Evolutionary conservation across 78 protist genomes (phyloP), one percentile per base, ranked within the genome.

Genomic region (slime mould (Dictyostelium discoideum)): DNA sequence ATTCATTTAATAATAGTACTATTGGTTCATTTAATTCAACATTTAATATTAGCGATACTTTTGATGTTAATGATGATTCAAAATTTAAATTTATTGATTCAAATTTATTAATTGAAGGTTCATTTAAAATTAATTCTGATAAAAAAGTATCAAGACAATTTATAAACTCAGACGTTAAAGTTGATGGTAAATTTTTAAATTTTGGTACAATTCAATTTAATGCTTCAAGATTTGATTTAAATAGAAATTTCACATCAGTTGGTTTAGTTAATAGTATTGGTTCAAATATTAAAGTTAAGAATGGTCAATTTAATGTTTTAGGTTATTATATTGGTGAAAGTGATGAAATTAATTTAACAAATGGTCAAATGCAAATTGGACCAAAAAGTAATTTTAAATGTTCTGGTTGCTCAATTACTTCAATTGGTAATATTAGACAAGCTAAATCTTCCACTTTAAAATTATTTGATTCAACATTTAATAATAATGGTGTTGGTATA

Each of bases 281-380:
- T 16, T 37, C 81, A 37, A 74, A 74, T 74, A 37, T 37, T 14
- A 37, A 4, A 5, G 24, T 74, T 13, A 14, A 13, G 13, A 13
- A 37, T 16, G 81, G 81, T 18, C 81, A 74, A 16, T 74, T 74
- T 37, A 74, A 74, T 37, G 10, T 74, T 4, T 29, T 16, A 29
- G 81, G 81, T 37, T 14, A 37, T 14, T 74, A 74, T 16, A 18
- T 3, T 29, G 81, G 81, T 74, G 6, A 5, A 5, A 37, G 46
- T 26, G 81, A 74, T 74, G 7, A 11, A 4, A 74, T 74, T 3
- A 74, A 32, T 18, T 74, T 74, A 37, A 18, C 22, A 2, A 74
- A 37, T 37, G 81, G 81, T 74, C 81, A 74, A 74, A 74, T 74
- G 81, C 13, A 26, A 26, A 74, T 74, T 74, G 81, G 42, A 16